Conservation (phyloP, 148 eudicot species). For the Heliosperma pusillum region DNA sequence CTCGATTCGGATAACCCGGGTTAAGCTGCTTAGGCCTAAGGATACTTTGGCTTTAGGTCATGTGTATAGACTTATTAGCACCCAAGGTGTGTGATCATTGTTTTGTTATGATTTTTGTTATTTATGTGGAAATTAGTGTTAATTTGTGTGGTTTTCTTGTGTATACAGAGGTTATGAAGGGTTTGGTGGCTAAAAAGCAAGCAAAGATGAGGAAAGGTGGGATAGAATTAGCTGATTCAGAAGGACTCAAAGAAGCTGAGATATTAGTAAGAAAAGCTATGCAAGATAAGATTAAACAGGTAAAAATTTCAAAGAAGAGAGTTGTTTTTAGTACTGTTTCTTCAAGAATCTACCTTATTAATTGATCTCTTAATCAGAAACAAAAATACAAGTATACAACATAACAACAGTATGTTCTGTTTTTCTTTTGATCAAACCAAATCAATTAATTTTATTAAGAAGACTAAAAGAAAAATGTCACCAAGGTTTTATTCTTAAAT, state of each 20-base stretch:
- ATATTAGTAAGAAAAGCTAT: conserved; percentile 39
- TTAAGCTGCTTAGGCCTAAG: conserved; percentile 78
- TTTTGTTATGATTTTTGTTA: background rate
- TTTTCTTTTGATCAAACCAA: too few species aligned
- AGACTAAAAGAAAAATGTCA: background rate
- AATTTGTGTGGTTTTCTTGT: background rate
- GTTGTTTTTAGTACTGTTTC: background rate
- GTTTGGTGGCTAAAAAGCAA: conserved; percentile 75
- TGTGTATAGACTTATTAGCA: conserved; percentile 79
- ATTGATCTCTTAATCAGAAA: background rate
- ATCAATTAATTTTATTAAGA: background rate
- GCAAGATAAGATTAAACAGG: conserved; percentile 50
- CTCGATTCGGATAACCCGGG: conserved; percentile 65
- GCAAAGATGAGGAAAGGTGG: conserved; percentile 69
- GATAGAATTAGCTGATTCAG: conserved; percentile 43
- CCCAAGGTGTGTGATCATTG: conserved; percentile 51
- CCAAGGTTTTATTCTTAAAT: background rate
- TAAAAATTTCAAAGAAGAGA: conserved; percentile 16
- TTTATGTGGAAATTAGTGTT: background rate
- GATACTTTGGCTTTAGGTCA: conserved; percentile 78
- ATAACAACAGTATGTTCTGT: too few species aligned
- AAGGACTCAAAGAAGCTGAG: conserved; percentile 39
- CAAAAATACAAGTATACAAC: too few species aligned
- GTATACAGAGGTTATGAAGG: conserved; percentile 84
- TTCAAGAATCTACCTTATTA: background rate